These are phyloP conservation scores for Fusarium sp. DNA, from an alignment of 2,329 filamentous ascomycete species.

Conservation along the genomic window DNA sequence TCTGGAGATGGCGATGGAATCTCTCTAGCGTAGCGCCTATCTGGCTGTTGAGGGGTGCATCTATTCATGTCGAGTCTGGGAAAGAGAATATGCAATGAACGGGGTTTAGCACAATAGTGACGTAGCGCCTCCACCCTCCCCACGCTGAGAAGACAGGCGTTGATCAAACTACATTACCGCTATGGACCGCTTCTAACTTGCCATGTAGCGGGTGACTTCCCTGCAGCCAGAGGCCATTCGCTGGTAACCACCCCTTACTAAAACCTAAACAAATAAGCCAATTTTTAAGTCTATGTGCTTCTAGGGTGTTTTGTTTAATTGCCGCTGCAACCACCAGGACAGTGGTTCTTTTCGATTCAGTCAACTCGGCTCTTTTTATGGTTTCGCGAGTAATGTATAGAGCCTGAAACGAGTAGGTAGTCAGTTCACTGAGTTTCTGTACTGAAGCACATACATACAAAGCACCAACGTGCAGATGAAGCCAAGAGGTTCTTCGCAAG, in stretches of 20 bases:
- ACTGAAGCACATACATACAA: not conserved
- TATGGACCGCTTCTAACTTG: not conserved
- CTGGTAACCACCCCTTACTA: constrained; percentile 28
- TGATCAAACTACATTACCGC: constrained; percentile 10
- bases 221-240: not conserved
- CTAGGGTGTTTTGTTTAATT: constrained; percentile 17
- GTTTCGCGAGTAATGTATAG: not conserved
- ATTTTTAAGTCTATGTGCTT: constrained; percentile 37
- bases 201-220: not conserved
- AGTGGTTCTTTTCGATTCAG: not conserved
- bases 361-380: not conserved
- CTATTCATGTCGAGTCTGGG: not conserved
- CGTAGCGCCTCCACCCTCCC: not conserved
- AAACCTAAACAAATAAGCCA: constrained; percentile 40
- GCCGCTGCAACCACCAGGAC: constrained; percentile 10
- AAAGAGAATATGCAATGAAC: constrained; percentile 17
- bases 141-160: constrained; percentile 10
- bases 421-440: not conserved
- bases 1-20: not conserved
- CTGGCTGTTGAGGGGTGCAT: constrained; percentile 2
- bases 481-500: constrained; percentile 10
- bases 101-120: constrained; percentile 4
- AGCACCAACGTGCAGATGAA: not conserved
- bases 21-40: not conserved
- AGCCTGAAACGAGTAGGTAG: not conserved